Conservation (phyloP, 208 protist species). For the Vickermania spadyakhi region DNA sequence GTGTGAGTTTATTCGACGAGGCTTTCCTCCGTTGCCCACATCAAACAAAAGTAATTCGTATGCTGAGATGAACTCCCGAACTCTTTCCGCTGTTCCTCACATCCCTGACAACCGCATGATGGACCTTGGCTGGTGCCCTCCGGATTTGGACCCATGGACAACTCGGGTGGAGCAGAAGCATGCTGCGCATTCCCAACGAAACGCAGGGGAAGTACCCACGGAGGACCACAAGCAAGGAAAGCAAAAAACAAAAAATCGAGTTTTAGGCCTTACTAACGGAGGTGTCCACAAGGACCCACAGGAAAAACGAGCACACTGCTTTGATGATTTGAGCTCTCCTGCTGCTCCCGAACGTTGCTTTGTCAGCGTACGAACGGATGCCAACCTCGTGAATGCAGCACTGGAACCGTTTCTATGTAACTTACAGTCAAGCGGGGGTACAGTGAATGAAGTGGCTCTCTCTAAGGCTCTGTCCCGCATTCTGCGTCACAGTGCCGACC, state of each 20-base stretch:
- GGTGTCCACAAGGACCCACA: neutral
- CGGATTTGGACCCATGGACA: neutral
- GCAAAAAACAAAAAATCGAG: neutral
- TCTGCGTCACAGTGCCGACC: slow-evolving; percentile 64
- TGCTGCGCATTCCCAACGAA: slow-evolving; percentile 14
- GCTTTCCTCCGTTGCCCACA: slow-evolving; percentile 31
- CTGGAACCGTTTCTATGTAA: neutral
- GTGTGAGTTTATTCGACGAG: slow-evolving; percentile 29
- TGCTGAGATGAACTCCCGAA: neutral
- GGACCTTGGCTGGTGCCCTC: neutral
- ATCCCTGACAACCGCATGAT: neutral
- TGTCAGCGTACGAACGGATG: neutral
- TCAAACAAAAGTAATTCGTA: too few relatives aligned
- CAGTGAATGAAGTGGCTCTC: slow-evolving; percentile 8
- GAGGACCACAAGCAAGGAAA: neutral
- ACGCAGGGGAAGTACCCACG: slow-evolving; percentile 20
- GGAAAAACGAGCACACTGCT: too few relatives aligned
- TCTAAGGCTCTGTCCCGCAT: slow-evolving; percentile 56
- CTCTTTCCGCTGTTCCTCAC: neutral
- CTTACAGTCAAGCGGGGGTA: neutral
- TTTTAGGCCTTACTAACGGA: neutral
- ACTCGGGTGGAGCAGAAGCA: neutral
- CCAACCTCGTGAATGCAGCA: neutral
- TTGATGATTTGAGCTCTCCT: too few relatives aligned
- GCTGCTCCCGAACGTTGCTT: neutral